Percentiles rank a stretch among this genome's conserved stretches.
Evolutionary conservation across 78 protist genomes (phyloP).

Genomic region (Acrasis kona): DNA sequence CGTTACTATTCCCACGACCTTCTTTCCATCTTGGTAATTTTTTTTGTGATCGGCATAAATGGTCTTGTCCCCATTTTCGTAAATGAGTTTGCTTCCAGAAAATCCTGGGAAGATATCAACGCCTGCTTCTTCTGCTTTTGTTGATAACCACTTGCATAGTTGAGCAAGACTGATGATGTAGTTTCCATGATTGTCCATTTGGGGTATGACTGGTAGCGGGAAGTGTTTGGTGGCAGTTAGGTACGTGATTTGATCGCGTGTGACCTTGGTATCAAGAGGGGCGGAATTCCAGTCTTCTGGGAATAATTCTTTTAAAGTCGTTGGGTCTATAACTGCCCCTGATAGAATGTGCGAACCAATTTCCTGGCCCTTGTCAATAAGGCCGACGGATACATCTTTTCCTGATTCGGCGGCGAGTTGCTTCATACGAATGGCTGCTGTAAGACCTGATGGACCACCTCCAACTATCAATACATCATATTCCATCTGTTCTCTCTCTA

Average conservation of each 20-base stretch:
- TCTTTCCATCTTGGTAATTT: constrained; percentile 49
- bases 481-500: too few relatives aligned
- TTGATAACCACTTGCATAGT: constrained; percentile 69
- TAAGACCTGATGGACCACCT: constrained; percentile 97
- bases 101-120: constrained; percentile 88
- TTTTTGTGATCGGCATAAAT: neutral
- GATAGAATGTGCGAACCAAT: constrained; percentile 84
- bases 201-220: constrained; percentile 11
- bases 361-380: constrained; percentile 87
- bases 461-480: constrained; percentile 91
- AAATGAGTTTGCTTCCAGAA: constrained; percentile 60
- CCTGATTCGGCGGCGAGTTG: constrained; percentile 59
- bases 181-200: constrained; percentile 86
- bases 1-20: constrained; percentile 74
- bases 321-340: constrained; percentile 90
- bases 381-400: constrained; percentile 48
- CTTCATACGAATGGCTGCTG: constrained; percentile 90
- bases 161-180: constrained; percentile 80
- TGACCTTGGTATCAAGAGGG: constrained; percentile 72
- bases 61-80: neutral
- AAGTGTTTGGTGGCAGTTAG: constrained; percentile 25
- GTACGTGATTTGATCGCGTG: constrained; percentile 48
- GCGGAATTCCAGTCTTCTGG: constrained; percentile 94
- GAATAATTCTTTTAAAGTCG: constrained; percentile 80
- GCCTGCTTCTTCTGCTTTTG: constrained; percentile 87